phyloP scores from a whole-genome alignment of 1,139 yeast genomes.

The Suhomyces panamericanus region DNA sequence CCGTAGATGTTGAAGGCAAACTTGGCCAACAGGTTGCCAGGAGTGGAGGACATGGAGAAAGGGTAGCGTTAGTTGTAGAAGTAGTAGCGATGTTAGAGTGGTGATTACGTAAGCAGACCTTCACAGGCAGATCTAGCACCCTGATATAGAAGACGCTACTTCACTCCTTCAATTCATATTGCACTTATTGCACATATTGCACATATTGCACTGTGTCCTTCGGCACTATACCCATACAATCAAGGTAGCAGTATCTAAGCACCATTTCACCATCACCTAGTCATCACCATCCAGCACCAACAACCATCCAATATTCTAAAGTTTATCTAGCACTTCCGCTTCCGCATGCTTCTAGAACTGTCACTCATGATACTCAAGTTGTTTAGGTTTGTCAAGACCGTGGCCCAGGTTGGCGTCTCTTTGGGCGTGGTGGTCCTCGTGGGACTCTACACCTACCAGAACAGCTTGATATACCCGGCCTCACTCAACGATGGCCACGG shows the following conservation, averaged over 20 bases:
- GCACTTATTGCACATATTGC: too few relatives aligned
- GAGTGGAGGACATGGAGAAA: slow-evolving; percentile 6
- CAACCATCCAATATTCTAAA: too few relatives aligned
- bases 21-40: slow-evolving; percentile 25
- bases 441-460: slow-evolving; percentile 69
- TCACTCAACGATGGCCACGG: slow-evolving; percentile 75
- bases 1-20: slow-evolving; percentile 43
- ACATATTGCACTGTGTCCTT: too few relatives aligned
- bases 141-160: too few relatives aligned
- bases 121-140: background rate
- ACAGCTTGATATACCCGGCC: slow-evolving; percentile 76
- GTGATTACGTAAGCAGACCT: background rate
- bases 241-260: too few relatives aligned
- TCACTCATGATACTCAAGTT: slow-evolving; percentile 11
- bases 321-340: too few relatives aligned
- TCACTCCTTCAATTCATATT: too few relatives aligned
- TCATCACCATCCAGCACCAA: too few relatives aligned
- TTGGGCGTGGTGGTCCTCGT: slow-evolving; percentile 43
- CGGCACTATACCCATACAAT: too few relatives aligned
- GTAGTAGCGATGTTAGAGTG: background rate
- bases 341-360: slow-evolving; percentile 10
- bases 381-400: slow-evolving; percentile 14
- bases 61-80: background rate
- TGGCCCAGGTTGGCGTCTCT: slow-evolving; percentile 32
- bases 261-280: too few relatives aligned